phyloP scores from a whole-genome alignment of 768 basidiomycete species.

The Grammothele lineata region DNA sequence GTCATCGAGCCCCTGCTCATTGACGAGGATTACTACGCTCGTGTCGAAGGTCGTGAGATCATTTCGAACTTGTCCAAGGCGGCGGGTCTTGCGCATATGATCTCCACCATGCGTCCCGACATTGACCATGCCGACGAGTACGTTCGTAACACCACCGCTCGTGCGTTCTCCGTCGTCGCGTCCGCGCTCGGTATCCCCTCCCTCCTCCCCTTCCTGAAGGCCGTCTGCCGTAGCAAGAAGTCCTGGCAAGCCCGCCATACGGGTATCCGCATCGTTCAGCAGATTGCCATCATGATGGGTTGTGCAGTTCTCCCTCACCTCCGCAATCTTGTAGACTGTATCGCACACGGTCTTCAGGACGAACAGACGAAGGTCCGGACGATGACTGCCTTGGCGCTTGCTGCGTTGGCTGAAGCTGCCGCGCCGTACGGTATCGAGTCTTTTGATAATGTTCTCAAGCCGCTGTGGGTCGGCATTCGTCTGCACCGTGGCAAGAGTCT shows the following conservation, averaged over 20 bases:
- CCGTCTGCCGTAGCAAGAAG: slow-evolving; percentile 97
- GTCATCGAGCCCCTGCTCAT: slow-evolving; percentile 99
- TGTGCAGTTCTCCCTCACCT: slow-evolving; percentile 97
- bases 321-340: slow-evolving; percentile 93
- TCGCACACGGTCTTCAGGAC: slow-evolving; percentile 88
- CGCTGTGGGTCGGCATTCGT: slow-evolving; percentile 90
- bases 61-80: slow-evolving; percentile 99
- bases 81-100: slow-evolving; percentile 99
- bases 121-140: slow-evolving; percentile 99
- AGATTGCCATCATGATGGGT: slow-evolving; percentile 99
- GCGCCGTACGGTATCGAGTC: slow-evolving; percentile 99
- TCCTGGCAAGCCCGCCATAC: slow-evolving; percentile 99
- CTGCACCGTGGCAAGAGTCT: slow-evolving; percentile 93
- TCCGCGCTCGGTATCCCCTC: slow-evolving; percentile 98
- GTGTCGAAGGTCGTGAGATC: slow-evolving; percentile 98
- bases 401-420: slow-evolving; percentile 94
- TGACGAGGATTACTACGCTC: slow-evolving; percentile 95
- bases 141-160: slow-evolving; percentile 97
- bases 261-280: slow-evolving; percentile 98
- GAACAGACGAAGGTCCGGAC: slow-evolving; percentile 96
- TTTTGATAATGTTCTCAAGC: slow-evolving; percentile 95
- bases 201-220: slow-evolving; percentile 95
- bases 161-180: slow-evolving; percentile 98
- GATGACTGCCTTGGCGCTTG: slow-evolving; percentile 89
- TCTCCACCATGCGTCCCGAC: slow-evolving; percentile 99